A percentile compares a stretch with the other conserved stretches of the same genome.
Evolutionary conservation across 106 monocot species (phyloP).

Genomic region (Posidonia australis): DNA sequence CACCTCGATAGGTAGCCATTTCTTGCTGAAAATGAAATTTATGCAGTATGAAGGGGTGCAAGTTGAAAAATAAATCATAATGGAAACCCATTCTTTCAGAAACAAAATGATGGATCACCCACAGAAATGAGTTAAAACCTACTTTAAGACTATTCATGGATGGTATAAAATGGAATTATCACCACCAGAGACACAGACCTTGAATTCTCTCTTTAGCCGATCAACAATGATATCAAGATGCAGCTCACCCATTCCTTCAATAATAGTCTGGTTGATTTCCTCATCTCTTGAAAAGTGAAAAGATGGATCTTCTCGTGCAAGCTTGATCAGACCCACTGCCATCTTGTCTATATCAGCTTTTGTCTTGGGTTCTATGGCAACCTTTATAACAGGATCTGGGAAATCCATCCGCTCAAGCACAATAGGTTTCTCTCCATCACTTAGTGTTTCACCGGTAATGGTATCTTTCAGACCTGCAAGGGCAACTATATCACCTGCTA

Average conservation of each 20-base stretch:
- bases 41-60: no score
- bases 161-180: no score
- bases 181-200: conserved; percentile 31
- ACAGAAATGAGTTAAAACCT: no score
- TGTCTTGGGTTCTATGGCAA: conserved; percentile 98
- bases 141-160: no score
- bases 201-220: conserved; percentile 83
- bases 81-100: no score
- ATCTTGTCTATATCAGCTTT: conserved; percentile 98
- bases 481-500: conserved; percentile 91
- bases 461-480: conserved; percentile 94
- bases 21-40: no score
- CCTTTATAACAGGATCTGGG: conserved; percentile 98
- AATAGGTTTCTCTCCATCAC: conserved; percentile 79
- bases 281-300: conserved; percentile 99
- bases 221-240: conserved; percentile 99
- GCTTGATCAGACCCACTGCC: conserved; percentile 83
- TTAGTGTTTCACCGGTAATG: conserved; percentile 88
- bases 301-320: conserved; percentile 96
- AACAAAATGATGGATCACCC: no score
- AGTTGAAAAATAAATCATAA: no score
- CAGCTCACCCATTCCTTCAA: conserved; percentile 99
- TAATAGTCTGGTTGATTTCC: conserved; percentile 96
- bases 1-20: no score
- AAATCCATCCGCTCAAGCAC: conserved; percentile 99